A percentile compares a stretch with the other conserved stretches of the same genome.
These are phyloP conservation scores for Mycosarcoma maydis DNA, from an alignment of 1,284 basidiomycete species.

Conservation along the genomic window DNA sequence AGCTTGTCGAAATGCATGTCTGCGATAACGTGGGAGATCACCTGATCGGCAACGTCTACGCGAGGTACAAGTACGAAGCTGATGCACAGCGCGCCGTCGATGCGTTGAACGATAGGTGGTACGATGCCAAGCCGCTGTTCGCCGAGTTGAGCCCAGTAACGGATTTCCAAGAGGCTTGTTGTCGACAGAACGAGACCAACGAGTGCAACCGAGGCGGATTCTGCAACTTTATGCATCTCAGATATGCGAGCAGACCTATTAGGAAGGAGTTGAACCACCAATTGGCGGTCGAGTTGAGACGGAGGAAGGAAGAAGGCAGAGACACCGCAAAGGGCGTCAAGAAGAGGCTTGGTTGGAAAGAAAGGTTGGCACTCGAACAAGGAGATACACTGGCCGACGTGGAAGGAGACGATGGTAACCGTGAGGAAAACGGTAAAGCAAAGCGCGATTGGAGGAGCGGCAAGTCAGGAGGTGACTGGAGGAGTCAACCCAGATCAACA, in stretches of 20 bases:
- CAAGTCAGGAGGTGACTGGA: conserved; percentile 30
- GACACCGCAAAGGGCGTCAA: conserved; percentile 17
- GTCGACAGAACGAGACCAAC: conserved; percentile 79
- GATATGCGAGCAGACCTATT: conserved; percentile 46
- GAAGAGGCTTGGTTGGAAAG: conserved; percentile 41
- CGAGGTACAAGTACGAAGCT: conserved; percentile 96
- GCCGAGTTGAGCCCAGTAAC: conserved; percentile 98
- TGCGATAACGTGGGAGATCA: conserved; percentile 99
- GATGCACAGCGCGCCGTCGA: conserved; percentile 94
- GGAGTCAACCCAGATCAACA: conserved; percentile 21
- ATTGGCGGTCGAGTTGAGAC: conserved; percentile 54
- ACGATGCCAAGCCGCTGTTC: conserved; percentile 94
- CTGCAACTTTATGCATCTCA: conserved; percentile 98
- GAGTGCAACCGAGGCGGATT: conserved; percentile 75
- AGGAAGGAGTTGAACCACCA: conserved; percentile 60
- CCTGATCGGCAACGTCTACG: conserved; percentile 98
- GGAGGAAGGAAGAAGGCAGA: conserved; percentile 35
- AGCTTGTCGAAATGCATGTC: conserved; percentile 91
- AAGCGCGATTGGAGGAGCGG: conserved; percentile 30
- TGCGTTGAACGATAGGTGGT: conserved; percentile 94
- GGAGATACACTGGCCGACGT: conserved; percentile 6
- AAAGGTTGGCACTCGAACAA: conserved; percentile 37
- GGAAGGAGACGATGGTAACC: not conserved
- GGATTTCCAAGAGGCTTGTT: conserved; percentile 98
- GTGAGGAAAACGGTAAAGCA: not conserved